Conservation (phyloP, 1,284 basidiomycete species). For the Paramarasmius palmivorus region DNA sequence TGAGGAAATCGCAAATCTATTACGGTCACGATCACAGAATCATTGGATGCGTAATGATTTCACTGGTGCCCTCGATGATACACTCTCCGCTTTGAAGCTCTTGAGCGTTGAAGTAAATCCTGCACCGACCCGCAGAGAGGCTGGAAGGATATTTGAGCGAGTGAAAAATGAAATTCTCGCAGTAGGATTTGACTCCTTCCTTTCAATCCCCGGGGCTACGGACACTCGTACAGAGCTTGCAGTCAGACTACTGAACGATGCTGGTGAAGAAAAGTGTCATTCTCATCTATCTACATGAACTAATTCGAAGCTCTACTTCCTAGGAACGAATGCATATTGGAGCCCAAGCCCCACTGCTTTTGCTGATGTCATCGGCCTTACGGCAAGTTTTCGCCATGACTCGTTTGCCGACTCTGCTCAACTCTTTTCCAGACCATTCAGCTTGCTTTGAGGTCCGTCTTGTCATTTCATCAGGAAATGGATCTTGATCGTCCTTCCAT, state of each 20-base stretch:
- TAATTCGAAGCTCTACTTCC: no score
- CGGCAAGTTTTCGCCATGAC: slow-evolving; percentile 39
- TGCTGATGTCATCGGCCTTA: slow-evolving; percentile 63
- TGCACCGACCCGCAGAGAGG: slow-evolving; percentile 51
- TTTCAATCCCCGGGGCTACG: slow-evolving; percentile 57
- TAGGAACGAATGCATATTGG: slow-evolving; percentile 73
- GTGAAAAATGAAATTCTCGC: slow-evolving; percentile 70
- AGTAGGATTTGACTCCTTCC: slow-evolving; percentile 65
- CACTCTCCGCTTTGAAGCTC: slow-evolving; percentile 55
- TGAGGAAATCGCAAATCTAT: slow-evolving; percentile 55
- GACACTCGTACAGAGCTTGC: slow-evolving; percentile 61
- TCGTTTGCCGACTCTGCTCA: slow-evolving; percentile 2
- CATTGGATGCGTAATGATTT: slow-evolving; percentile 61
- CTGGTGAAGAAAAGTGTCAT: no score
- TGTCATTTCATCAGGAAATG: background rate
- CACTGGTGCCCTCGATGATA: slow-evolving; percentile 55
- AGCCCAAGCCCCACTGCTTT: slow-evolving; percentile 54
- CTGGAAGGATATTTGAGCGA: slow-evolving; percentile 62
- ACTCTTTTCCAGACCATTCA: slow-evolving; percentile 51
- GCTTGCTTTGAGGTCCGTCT: slow-evolving; percentile 54
- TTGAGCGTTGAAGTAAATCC: slow-evolving; percentile 63
- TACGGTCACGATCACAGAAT: slow-evolving; percentile 63
- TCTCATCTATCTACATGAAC: no score
- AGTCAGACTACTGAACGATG: slow-evolving; percentile 65
- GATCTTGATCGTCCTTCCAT: slow-evolving; percentile 7